Conservation (phyloP, 73 alveolate genomes). For the Blepharisma stoltei region DNA sequence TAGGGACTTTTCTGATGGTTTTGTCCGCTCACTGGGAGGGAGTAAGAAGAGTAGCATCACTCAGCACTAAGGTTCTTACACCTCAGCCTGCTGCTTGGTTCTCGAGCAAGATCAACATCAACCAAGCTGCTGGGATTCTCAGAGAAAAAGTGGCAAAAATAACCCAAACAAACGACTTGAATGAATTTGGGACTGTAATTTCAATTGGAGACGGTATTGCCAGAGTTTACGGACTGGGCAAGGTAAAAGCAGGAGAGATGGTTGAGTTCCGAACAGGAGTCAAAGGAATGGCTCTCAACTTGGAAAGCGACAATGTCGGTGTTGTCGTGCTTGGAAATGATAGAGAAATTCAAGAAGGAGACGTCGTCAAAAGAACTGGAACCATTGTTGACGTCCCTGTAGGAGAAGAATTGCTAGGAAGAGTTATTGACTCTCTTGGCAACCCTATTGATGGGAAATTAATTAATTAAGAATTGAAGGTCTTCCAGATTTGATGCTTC, state of each 20-base stretch:
- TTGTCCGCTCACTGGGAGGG: no score
- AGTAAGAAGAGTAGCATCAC: no score
- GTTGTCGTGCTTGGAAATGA: conserved; percentile 96
- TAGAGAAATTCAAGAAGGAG: conserved; percentile 75
- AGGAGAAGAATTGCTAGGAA: conserved; percentile 91
- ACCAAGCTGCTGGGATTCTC: conserved; percentile 31
- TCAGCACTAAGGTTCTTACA: no score
- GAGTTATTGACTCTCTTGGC: conserved; percentile 61
- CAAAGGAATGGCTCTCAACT: conserved; percentile 97
- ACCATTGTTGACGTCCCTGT: conserved; percentile 91
- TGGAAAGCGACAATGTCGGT: conserved; percentile 96
- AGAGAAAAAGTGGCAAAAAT: conserved; percentile 32
- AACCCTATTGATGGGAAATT: conserved; percentile 96
- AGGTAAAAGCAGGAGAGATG: conserved; percentile 97
- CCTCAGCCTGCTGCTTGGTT: conserved; percentile 6
- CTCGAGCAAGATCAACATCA: not conserved
- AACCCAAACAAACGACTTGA: conserved; percentile 58
- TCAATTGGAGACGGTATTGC: conserved; percentile 98
- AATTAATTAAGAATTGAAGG: no score
- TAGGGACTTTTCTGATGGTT: no score
- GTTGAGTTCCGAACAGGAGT: conserved; percentile 94
- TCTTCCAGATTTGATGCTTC: no score
- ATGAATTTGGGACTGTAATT: conserved; percentile 92
- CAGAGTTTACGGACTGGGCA: conserved; percentile 91
- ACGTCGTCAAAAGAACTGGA: conserved; percentile 91